A percentile compares a stretch with the other conserved stretches of the same genome.
Conservation (phyloP, 2,329 filamentous ascomycete genomes). For the Ascochyta clinopodiicola region DNA sequence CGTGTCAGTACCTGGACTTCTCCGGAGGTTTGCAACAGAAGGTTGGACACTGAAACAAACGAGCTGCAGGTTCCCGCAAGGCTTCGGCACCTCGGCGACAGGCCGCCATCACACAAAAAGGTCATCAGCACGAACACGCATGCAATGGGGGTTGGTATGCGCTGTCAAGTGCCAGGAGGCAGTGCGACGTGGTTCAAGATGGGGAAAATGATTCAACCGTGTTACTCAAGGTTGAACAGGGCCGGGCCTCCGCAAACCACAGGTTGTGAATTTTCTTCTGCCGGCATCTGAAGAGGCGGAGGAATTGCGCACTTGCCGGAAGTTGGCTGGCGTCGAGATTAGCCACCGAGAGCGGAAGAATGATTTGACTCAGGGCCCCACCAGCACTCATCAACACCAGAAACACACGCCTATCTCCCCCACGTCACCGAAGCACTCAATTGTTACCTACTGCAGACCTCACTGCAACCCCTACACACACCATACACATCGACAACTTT, state of each 20-base stretch:
- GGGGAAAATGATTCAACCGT: not conserved
- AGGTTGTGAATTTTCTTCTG: conserved; percentile 12
- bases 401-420: conserved; percentile 7
- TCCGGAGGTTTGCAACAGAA: not conserved
- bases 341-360: conserved; percentile 18
- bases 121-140: not conserved
- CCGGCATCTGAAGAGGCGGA: conserved; percentile 5
- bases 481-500: not conserved
- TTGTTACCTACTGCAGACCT: conserved; percentile 1
- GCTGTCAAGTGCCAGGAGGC: not conserved
- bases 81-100: conserved; percentile 11
- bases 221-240: conserved; percentile 1
- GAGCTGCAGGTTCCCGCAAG: conserved; percentile 15
- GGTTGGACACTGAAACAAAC: not conserved
- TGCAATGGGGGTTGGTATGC: not conserved
- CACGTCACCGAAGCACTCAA: conserved; percentile 13
- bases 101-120: conserved; percentile 4
- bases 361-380: conserved; percentile 18
- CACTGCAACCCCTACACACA: not conserved
- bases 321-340: conserved; percentile 9
- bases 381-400: conserved; percentile 7
- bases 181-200: not conserved
- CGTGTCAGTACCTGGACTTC: no score
- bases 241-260: conserved; percentile 6
- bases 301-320: conserved; percentile 10